A percentile compares a stretch with the other conserved stretches of the same genome.
Conservation (phyloP, 163 green algal species). For the Scenedesmus sp. region DNA sequence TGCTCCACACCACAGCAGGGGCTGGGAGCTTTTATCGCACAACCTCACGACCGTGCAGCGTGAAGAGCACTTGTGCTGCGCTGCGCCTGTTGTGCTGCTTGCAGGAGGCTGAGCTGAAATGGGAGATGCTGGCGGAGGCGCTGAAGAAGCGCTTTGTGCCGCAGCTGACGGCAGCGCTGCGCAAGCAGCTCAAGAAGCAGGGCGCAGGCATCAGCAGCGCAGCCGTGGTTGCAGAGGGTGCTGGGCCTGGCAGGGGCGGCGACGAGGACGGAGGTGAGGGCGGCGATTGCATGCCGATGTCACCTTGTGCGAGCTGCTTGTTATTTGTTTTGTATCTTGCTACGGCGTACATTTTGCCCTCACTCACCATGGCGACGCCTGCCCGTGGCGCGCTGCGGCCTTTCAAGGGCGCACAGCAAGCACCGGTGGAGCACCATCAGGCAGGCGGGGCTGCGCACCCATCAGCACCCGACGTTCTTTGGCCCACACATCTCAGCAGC, state of each 20-base stretch:
- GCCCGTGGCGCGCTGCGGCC: conserved; percentile 37
- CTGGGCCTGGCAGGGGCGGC: neutral
- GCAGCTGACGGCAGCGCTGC: conserved; percentile 71
- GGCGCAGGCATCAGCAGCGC: neutral
- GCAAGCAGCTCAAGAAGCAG: conserved; percentile 62
- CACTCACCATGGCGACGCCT: conserved; percentile 47
- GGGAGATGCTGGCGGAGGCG: conserved; percentile 74
- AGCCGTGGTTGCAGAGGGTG: neutral
- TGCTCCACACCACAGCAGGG: conserved; percentile 67
- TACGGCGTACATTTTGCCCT: conserved; percentile 18
- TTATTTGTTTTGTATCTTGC: neutral
- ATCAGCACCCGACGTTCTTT: conserved; percentile 45
- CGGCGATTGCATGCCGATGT: too few species aligned
- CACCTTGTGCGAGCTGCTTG: too few species aligned
- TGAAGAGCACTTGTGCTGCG: neutral
- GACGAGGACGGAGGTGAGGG: neutral
- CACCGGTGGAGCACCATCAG: conserved; percentile 48
- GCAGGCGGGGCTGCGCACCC: conserved; percentile 11
- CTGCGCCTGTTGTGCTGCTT: neutral
- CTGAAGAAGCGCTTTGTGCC: conserved; percentile 79
- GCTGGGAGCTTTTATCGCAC: conserved; percentile 63
- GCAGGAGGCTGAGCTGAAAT: conserved; percentile 76
- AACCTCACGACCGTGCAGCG: too few species aligned
- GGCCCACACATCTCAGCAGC: conserved; percentile 19
- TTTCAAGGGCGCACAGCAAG: conserved; percentile 40